A percentile compares a stretch with the other conserved stretches of the same genome.
phyloP scores from a whole-genome alignment of 805 yeast genomes.

The Hanseniaspora hatyaiensis region DNA sequence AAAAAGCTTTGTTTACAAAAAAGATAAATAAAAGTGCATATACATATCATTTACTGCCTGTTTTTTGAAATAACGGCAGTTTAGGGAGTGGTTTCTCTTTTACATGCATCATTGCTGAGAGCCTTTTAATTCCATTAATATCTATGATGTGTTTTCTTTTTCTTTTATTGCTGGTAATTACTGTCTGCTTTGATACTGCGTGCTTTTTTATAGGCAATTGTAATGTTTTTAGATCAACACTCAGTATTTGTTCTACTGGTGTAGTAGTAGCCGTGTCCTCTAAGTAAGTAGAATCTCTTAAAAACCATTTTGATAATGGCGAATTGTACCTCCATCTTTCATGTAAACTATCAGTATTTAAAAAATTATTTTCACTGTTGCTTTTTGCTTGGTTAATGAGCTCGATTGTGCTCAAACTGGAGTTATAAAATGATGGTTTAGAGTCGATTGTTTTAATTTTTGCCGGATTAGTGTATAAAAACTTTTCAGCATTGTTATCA shows the following conservation, averaged over 20 bases:
- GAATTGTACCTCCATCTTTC: constrained; percentile 27
- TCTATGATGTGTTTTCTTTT: constrained; percentile 16
- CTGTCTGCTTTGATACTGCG: constrained; percentile 2
- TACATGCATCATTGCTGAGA: constrained; percentile 18
- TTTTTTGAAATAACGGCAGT: constrained; percentile 1
- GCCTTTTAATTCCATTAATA: constrained; percentile 16
- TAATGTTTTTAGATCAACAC: constrained; percentile 24
- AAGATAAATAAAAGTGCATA: too few species aligned
- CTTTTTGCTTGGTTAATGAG: not conserved
- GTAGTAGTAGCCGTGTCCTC: constrained; percentile 17
- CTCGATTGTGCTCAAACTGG: not conserved
- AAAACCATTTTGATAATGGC: constrained; percentile 29
- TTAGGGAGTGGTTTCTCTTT: constrained; percentile 23
- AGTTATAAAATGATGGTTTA: constrained; percentile 17
- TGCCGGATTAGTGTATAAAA: constrained; percentile 25
- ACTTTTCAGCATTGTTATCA: constrained; percentile 17
- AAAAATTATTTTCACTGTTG: not conserved
- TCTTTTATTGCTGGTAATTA: constrained; percentile 17
- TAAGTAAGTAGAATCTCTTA: constrained; percentile 25
- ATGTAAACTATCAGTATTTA: not conserved
- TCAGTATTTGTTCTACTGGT: constrained; percentile 22
- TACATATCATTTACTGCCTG: too few species aligned
- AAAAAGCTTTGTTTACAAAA: too few species aligned
- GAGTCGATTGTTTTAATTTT: constrained; percentile 23
- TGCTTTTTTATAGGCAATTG: constrained; percentile 22